A percentile compares a stretch with the other conserved stretches of the same genome.
phyloP scores from a whole-genome alignment of 2,329 filamentous ascomycete species.

The Exophiala calicioides region DNA sequence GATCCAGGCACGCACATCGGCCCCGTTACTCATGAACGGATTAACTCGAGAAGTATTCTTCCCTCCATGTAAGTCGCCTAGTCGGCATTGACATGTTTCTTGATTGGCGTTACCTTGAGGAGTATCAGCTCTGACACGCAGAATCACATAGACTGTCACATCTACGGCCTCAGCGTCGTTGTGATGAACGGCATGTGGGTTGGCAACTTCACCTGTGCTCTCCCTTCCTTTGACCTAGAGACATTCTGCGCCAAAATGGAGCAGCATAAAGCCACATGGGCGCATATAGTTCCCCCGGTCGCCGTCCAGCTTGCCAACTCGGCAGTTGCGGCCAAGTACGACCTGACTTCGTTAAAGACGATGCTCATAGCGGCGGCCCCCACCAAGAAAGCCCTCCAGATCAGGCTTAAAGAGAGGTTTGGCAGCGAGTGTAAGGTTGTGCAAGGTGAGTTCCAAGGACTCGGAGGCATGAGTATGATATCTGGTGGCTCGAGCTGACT shows the following conservation, averaged over 20 bases:
- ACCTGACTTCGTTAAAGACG: conserved; percentile 53
- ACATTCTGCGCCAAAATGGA: conserved; percentile 57
- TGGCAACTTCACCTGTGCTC: conserved; percentile 51
- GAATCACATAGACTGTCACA: conserved; percentile 37
- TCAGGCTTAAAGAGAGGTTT: conserved; percentile 53
- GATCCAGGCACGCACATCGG: conserved; percentile 14
- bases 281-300: conserved; percentile 63
- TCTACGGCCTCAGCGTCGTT: conserved; percentile 50
- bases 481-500: conserved; percentile 51
- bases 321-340: conserved; percentile 53
- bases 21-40: conserved; percentile 9
- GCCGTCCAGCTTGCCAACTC: conserved; percentile 60
- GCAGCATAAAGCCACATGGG: conserved; percentile 52
- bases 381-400: conserved; percentile 56
- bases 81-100: background rate
- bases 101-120: too few relatives aligned
- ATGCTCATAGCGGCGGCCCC: conserved; percentile 59
- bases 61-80: conserved; percentile 17
- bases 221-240: conserved; percentile 59
- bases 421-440: conserved; percentile 46
- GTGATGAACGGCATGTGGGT: conserved; percentile 50
- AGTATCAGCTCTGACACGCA: too few relatives aligned
- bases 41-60: conserved; percentile 17
- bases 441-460: conserved; percentile 39
- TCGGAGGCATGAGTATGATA: too few relatives aligned